Percentiles rank a stretch among this genome's conserved stretches.
phyloP scores from a whole-genome alignment of 441 rosid genomes.

The Iberis amara region DNA sequence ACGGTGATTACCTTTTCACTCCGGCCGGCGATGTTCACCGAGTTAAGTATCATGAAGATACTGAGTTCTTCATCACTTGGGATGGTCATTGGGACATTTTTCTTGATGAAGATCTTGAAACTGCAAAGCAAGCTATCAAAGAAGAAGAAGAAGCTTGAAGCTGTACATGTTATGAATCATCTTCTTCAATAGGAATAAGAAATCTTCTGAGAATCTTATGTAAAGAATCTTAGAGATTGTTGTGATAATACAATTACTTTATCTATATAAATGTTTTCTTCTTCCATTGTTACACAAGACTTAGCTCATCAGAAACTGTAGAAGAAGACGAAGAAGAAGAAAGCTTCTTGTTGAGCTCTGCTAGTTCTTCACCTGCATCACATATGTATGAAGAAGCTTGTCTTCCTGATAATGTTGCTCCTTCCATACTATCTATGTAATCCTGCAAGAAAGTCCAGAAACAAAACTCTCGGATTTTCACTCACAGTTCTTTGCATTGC shows the following conservation, averaged over 20 bases:
- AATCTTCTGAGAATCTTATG: too few species aligned
- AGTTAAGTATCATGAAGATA: slow-evolving; percentile 75
- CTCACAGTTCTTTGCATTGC: neutral
- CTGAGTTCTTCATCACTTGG: slow-evolving; percentile 85
- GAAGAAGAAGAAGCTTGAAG: slow-evolving; percentile 30
- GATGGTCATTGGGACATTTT: slow-evolving; percentile 77
- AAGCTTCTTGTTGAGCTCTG: slow-evolving; percentile 58
- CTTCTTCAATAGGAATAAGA: too few species aligned
- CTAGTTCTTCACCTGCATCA: slow-evolving; percentile 70
- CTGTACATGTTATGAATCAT: neutral
- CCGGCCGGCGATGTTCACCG: slow-evolving; percentile 76
- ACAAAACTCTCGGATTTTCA: neutral
- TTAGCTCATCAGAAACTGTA: slow-evolving; percentile 49
- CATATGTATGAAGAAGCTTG: slow-evolving; percentile 85
- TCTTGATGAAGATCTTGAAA: slow-evolving; percentile 72
- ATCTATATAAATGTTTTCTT: slow-evolving; percentile 10
- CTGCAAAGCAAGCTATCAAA: slow-evolving; percentile 44
- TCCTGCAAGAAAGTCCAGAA: slow-evolving; percentile 44
- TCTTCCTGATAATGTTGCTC: slow-evolving; percentile 88
- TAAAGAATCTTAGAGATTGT: too few species aligned
- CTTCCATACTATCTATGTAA: slow-evolving; percentile 98
- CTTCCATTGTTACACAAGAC: slow-evolving; percentile 41
- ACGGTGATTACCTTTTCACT: slow-evolving; percentile 68
- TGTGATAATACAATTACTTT: too few species aligned
- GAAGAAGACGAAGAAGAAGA: slow-evolving; percentile 32